These are phyloP conservation scores for Ophiosphaerella herpotricha DNA, from an alignment of 2,329 filamentous ascomycete species.

Conservation along the genomic window DNA sequence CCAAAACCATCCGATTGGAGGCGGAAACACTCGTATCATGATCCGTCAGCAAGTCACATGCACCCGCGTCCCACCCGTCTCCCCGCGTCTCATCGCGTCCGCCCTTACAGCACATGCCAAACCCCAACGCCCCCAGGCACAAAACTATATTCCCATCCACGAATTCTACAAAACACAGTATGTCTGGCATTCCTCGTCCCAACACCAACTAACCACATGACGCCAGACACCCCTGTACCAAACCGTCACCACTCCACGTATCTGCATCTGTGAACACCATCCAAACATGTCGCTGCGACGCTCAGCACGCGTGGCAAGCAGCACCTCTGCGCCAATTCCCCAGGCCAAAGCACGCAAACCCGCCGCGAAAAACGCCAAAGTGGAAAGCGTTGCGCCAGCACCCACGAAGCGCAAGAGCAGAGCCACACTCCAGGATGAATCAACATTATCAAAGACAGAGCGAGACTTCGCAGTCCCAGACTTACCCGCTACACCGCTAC, in stretches of 20 bases:
- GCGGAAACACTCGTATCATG: neutral
- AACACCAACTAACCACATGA: constrained; percentile 19
- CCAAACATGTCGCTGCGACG: constrained; percentile 57
- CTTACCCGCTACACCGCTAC: constrained; percentile 36
- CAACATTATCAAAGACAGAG: neutral
- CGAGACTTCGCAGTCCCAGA: constrained; percentile 16
- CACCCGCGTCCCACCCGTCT: no score
- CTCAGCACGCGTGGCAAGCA: constrained; percentile 54
- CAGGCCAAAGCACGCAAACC: constrained; percentile 16
- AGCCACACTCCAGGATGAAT: constrained; percentile 7
- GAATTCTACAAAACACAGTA: constrained; percentile 5
- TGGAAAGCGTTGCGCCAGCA: constrained; percentile 10
- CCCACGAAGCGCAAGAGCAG: constrained; percentile 33
- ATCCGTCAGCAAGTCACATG: neutral
- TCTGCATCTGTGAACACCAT: constrained; percentile 1
- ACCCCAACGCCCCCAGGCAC: no score
- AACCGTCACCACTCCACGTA: constrained; percentile 4
- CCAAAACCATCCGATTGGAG: neutral
- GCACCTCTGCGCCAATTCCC: constrained; percentile 21
- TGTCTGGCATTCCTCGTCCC: constrained; percentile 52
- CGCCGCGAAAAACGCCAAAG: constrained; percentile 14
- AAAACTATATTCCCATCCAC: neutral
- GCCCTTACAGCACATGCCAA: no score
- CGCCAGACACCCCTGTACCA: constrained; percentile 19
- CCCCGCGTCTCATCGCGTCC: no score